Base-by-base conservation (phyloP, 2,329 filamentous ascomycete genomes). In the Cylindrodendrum hubeiense region DNA sequence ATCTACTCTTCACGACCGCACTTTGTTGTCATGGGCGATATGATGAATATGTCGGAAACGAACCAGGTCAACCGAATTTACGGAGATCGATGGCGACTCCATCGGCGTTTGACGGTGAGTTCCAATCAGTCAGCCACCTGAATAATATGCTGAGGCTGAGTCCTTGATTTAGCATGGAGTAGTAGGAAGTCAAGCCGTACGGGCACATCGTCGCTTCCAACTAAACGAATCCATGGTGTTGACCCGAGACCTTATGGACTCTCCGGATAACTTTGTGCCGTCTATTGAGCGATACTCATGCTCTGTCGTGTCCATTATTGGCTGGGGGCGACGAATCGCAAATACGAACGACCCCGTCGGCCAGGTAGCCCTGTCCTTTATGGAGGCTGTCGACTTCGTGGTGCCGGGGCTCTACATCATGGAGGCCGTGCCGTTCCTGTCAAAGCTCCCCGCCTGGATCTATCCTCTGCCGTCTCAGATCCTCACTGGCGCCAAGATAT, bases 1-100 rank as follows among this genome's bases (percentile, higher is more conserved):
- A 57, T 57, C 24, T 57, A 47, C 43, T 57, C 53, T 4, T 47
- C 53, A 12, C 22, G 53, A 17, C 53, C 53, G 33, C 53, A 37
- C 41, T 28, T 47, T 26, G 26, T 47, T 9, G 17, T 57, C 8
- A 22, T 47, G 26, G 53, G 53, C 4, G 53, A 57, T 17, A 28
- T 41, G 26, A 47, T 41, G n/a, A 47, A 47, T 13, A 22, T 24
- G 7, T 30, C 53, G 4, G 26, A 44, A 21, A 57, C 24, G 1
- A 26, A 57, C 15, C 53, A 57, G 19, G 19, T 26, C 6, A 13
- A 12, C 21, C 43, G 30, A 8, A 5, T 19, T 17, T 57, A 57
- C 43, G 53, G 53, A 10, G 53, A 57, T 41, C 17, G 10, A 5
- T 57, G 53, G 53, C n/a, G 53, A n/a, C 19, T 43, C 5, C 53